Percentiles rank a stretch among this genome's conserved stretches.
These are phyloP conservation scores for Pseudofabraea citricarpa DNA, from an alignment of 2,329 filamentous ascomycete genomes.

Conservation along the genomic window DNA sequence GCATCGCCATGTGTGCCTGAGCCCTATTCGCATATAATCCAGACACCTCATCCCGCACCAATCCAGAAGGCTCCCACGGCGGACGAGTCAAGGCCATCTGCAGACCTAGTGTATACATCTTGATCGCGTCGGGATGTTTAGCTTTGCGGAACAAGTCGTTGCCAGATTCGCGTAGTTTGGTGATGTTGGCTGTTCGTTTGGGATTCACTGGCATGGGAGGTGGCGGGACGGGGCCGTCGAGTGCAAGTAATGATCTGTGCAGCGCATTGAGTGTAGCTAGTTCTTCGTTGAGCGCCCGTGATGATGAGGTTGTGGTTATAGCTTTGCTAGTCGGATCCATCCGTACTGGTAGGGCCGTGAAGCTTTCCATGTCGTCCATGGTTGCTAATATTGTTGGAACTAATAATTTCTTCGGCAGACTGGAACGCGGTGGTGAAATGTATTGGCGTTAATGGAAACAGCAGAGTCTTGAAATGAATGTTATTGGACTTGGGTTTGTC, in stretches of 20 bases:
- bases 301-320: slow-evolving; percentile 47
- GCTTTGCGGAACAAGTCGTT: slow-evolving; percentile 79
- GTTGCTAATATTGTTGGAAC: no score
- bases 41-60: slow-evolving; percentile 81
- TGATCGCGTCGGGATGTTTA: slow-evolving; percentile 68
- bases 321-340: slow-evolving; percentile 81
- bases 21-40: slow-evolving; percentile 81
- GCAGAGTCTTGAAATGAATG: no score
- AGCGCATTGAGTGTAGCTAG: slow-evolving; percentile 73
- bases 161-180: slow-evolving; percentile 84
- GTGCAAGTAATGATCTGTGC: slow-evolving; percentile 66
- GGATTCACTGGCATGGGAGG: slow-evolving; percentile 89
- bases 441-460: no score
- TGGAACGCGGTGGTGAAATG: no score
- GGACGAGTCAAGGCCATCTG: slow-evolving; percentile 83
- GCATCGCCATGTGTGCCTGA: slow-evolving; percentile 80
- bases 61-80: slow-evolving; percentile 77
- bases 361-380: slow-evolving; percentile 64
- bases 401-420: no score
- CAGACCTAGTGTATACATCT: slow-evolving; percentile 79
- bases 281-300: slow-evolving; percentile 53
- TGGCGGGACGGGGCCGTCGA: slow-evolving; percentile 66
- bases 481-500: no score
- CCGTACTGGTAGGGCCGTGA: slow-evolving; percentile 75
- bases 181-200: slow-evolving; percentile 82